Evolutionary conservation across 202 grass and related monocot species (phyloP), one percentile per base, ranked within the genome.

Genomic region (Panicum virgatum): DNA sequence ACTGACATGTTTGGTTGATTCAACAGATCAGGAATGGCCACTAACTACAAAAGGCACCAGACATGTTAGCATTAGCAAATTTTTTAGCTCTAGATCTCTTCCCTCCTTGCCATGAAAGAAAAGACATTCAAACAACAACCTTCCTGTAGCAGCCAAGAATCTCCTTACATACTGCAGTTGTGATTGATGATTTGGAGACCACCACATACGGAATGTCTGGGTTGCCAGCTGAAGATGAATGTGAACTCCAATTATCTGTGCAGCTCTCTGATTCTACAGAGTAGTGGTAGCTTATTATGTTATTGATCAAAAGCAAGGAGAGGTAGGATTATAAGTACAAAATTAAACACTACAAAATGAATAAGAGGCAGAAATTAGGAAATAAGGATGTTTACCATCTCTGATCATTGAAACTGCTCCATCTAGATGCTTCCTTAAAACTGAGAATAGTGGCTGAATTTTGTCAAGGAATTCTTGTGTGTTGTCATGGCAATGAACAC

Each of bases 81-180:
- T 44, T 57, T 50, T 26, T 71, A 18, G 32, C 69, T 72, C 7
- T 7, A 62, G 51, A 42, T 57, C 43, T 54, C 46, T 38, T 26
- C 3, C 47, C 58, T 64, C 72, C n/a, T n/a, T n/a, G 38, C 23
- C 32, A 26, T 44, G 40, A 76, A 84, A 82, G 30, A 89, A 78
- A 87, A 42, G 9, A 18, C 52, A 76, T 73, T 11, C 47, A 89
- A 80, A 83, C 25, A 56, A 68, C 85, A 89, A 95, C 96, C 96
- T 93, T 98, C 77, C 85, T 98, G 73, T 90, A 95, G 86, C 90
- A 98, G 62, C 65, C 83, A 82, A 98, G 96, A 72, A 91, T 81
- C 85, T 98, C 92, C 82, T 83, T 88, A 81, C 87, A 91, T 72
- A 98, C 82, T 74, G 86, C 88, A 83, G 66, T 90, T 34, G 87